Evolutionary conservation across 768 basidiomycete genomes (phyloP).

Genomic region (Russula vinacea): DNA sequence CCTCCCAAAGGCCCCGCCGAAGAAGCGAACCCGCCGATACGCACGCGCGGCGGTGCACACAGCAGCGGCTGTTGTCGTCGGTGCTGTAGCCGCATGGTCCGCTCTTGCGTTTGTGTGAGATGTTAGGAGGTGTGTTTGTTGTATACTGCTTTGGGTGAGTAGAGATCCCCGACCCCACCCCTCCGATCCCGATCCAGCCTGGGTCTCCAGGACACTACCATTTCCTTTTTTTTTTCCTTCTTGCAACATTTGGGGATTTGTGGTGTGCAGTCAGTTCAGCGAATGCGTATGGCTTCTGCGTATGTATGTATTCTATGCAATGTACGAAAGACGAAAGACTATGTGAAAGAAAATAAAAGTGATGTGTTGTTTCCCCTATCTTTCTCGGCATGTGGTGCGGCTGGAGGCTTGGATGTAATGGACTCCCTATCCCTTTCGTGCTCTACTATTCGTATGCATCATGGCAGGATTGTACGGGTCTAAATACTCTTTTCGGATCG

Average conservation of each 20-base stretch:
- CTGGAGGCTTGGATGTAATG: neutral
- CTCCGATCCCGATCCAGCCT: neutral
- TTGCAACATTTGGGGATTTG: neutral
- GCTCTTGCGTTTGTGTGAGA: constrained; percentile 48
- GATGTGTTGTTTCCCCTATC: neutral
- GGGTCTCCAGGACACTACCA: constrained; percentile 6
- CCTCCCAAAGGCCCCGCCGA: constrained; percentile 17
- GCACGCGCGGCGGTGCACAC: constrained; percentile 52
- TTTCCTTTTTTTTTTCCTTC: neutral
- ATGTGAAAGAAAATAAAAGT: neutral
- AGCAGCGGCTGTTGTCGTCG: constrained; percentile 58
- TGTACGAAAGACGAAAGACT: constrained; percentile 10
- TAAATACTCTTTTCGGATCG: neutral
- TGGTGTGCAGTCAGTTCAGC: neutral
- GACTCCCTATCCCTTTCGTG: neutral
- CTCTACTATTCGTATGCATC: neutral
- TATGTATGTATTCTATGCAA: constrained; percentile 27
- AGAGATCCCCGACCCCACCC: neutral
- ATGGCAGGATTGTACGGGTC: constrained; percentile 9
- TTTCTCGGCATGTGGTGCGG: neutral
- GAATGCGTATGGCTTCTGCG: constrained; percentile 17
- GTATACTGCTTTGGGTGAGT: constrained; percentile 1
- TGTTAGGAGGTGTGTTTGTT: neutral
- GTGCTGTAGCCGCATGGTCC: constrained; percentile 71
- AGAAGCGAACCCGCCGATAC: constrained; percentile 43